These are phyloP conservation scores for Ganoderma lingzhi DNA, from an alignment of 1,284 basidiomycete genomes.

Conservation along the genomic window DNA sequence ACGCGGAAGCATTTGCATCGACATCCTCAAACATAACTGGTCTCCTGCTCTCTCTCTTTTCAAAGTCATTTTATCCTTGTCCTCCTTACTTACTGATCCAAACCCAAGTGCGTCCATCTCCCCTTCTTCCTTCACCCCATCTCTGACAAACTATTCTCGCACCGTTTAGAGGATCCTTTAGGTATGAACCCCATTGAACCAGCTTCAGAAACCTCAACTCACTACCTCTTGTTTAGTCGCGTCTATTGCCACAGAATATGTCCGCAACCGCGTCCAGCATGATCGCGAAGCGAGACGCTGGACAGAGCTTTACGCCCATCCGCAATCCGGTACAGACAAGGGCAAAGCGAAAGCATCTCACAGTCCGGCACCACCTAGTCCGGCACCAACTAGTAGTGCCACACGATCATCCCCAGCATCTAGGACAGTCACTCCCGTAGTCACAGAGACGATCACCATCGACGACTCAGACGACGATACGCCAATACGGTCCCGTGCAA, in stretches of 20 bases:
- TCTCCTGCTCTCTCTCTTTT: conserved; percentile 90
- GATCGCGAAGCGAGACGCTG: conserved; percentile 70
- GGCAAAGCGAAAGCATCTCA: conserved; percentile 44
- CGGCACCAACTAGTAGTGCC: conserved; percentile 23
- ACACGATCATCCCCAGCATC: conserved; percentile 25
- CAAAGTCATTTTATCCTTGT: conserved; percentile 90
- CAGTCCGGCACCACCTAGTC: conserved; percentile 21
- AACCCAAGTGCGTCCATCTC: conserved; percentile 71
- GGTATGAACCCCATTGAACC: conserved; percentile 48
- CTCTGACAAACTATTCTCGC: neutral
- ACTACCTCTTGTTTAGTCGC: conserved; percentile 56
- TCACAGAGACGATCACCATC: conserved; percentile 51
- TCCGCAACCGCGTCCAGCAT: conserved; percentile 67
- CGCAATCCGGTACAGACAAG: conserved; percentile 44
- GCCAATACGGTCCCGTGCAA: conserved; percentile 30
- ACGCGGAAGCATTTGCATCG: conserved; percentile 75
- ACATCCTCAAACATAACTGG: conserved; percentile 91
- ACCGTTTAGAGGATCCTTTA: conserved; percentile 68
- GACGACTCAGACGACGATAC: conserved; percentile 59
- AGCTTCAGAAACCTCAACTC: neutral
- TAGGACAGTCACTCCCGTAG: conserved; percentile 26
- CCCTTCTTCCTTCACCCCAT: neutral
- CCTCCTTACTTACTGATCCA: conserved; percentile 88
- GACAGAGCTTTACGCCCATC: conserved; percentile 68
- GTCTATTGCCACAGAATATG: conserved; percentile 75